A percentile compares a stretch with the other conserved stretches of the same genome.
phyloP scores from a whole-genome alignment of 2,329 filamentous ascomycete genomes.

The Stagonosporopsis vannaccii region DNA sequence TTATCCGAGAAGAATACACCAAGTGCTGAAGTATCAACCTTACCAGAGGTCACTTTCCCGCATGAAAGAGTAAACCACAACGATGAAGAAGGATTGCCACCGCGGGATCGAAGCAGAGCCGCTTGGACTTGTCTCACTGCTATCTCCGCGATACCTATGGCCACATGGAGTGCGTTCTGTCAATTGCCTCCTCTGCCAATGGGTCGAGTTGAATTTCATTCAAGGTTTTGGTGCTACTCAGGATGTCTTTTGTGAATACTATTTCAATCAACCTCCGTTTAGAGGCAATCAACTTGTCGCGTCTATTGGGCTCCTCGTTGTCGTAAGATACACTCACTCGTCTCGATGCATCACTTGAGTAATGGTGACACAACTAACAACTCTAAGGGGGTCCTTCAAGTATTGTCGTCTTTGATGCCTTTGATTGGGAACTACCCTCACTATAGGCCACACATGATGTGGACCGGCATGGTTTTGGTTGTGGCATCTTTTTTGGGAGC shows the following conservation, averaged over 20 bases:
- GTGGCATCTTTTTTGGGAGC: neutral
- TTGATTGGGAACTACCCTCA: neutral
- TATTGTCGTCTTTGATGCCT: neutral
- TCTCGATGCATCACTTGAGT: neutral
- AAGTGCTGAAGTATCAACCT: neutral
- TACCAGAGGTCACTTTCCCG: neutral
- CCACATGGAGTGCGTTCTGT: neutral
- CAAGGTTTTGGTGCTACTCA: constrained; percentile 2
- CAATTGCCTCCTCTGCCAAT: neutral
- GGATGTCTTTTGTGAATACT: constrained; percentile 7
- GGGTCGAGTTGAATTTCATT: neutral
- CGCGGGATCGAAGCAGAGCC: neutral
- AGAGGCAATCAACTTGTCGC: constrained; percentile 6
- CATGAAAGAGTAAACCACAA: neutral
- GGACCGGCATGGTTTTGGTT: constrained; percentile 2
- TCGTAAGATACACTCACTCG: neutral
- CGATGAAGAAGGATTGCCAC: neutral
- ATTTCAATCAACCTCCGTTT: neutral
- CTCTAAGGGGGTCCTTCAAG: neutral
- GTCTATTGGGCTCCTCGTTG: constrained; percentile 1
- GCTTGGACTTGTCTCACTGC: constrained; percentile 3
- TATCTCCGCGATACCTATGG: constrained; percentile 5
- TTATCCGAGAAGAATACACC: neutral
- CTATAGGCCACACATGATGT: constrained; percentile 1
- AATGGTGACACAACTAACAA: neutral